phyloP scores from a whole-genome alignment of 805 yeast genomes.

The Hanseniaspora occidentalis region DNA sequence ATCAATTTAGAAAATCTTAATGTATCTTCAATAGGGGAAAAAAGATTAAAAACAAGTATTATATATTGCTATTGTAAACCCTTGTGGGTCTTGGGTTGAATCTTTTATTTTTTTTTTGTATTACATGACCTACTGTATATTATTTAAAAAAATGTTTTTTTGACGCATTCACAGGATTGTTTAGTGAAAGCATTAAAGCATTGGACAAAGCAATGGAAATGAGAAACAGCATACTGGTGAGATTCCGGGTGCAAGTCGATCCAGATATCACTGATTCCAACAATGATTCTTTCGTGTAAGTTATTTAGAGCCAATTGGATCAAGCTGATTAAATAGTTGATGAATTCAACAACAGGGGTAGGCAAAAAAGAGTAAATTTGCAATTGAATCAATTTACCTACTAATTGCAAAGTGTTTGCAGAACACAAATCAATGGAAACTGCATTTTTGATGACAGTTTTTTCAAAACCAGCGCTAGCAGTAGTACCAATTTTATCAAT shows the following conservation, averaged over 20 bases:
- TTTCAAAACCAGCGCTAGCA: background rate
- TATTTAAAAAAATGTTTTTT: constrained; percentile 3
- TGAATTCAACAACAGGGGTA: background rate
- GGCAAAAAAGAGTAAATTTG: background rate
- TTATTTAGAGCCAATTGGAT: background rate
- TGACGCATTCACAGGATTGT: background rate
- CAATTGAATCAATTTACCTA: background rate
- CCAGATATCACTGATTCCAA: constrained; percentile 3
- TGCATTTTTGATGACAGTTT: background rate
- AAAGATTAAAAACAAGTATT: too few species aligned
- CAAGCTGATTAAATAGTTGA: background rate
- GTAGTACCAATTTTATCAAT: background rate
- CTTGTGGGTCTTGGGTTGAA: too few species aligned
- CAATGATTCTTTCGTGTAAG: constrained; percentile 6
- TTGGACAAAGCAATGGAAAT: background rate
- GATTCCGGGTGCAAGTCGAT: constrained; percentile 1
- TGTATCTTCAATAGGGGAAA: too few species aligned
- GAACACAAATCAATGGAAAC: background rate
- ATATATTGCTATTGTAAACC: too few species aligned
- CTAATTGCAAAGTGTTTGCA: background rate
- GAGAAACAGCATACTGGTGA: background rate
- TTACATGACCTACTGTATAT: too few species aligned
- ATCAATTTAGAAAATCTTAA: too few species aligned
- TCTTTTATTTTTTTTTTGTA: background rate
- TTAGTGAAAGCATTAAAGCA: background rate